Conservation (phyloP, 805 yeast species). For the Candida insectalens region DNA sequence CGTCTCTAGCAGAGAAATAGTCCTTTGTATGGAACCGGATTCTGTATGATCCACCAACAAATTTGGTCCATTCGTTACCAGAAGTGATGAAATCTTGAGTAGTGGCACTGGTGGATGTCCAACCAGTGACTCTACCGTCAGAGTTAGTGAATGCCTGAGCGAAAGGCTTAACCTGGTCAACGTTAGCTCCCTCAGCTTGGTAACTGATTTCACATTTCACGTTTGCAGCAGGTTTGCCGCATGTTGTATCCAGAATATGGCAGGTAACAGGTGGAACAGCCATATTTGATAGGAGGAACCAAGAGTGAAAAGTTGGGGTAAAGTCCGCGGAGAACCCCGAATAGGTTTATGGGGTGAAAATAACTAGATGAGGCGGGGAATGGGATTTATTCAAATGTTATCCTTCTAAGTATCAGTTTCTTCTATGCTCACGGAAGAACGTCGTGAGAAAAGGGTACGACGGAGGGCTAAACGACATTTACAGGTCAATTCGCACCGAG, state of each 20-base stretch:
- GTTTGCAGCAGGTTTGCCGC: slow-evolving; percentile 73
- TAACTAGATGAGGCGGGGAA: no score
- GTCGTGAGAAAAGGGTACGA: no score
- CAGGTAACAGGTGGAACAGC: slow-evolving; percentile 62
- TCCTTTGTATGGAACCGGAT: slow-evolving; percentile 69
- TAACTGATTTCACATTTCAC: slow-evolving; percentile 58
- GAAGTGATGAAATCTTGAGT: slow-evolving; percentile 7
- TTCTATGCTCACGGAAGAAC: no score
- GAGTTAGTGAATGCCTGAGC: slow-evolving; percentile 62
- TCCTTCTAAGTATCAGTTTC: no score
- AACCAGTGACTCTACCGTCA: slow-evolving; percentile 72
- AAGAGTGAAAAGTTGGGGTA: no score
- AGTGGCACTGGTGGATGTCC: slow-evolving; percentile 30
- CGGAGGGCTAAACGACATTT: slow-evolving; percentile 5
- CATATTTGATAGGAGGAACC: slow-evolving; percentile 10
- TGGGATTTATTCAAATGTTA: no score
- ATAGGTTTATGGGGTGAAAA: no score
- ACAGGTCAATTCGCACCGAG: slow-evolving; percentile 3
- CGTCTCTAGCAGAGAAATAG: slow-evolving; percentile 38
- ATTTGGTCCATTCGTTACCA: slow-evolving; percentile 29
- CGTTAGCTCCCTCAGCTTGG: slow-evolving; percentile 18
- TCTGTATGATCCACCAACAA: slow-evolving; percentile 59
- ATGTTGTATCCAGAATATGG: slow-evolving; percentile 78
- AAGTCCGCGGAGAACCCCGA: no score
- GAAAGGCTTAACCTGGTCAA: slow-evolving; percentile 29